Base-by-base conservation (phyloP, 2,329 filamentous ascomycete species). In the Trematosphaeria pertusa region DNA sequence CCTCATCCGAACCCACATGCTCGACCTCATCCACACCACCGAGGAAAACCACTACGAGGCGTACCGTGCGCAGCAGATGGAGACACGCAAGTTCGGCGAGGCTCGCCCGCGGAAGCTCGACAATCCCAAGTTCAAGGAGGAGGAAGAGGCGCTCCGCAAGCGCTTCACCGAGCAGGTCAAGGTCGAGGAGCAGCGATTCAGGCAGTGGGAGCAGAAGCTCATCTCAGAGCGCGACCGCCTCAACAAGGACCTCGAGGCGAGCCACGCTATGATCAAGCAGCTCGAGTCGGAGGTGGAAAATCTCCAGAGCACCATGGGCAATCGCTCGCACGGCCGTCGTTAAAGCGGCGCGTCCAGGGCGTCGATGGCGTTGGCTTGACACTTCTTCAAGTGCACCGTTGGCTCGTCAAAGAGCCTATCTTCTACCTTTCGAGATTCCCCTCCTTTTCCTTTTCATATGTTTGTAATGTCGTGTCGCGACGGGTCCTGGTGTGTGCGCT, bases 101-200 rank as follows among this genome's bases (percentile, higher is more conserved):
- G 93, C 92, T 50, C 87, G 93, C 61, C 94, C 94, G 64, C 85
- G 93, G 77, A 99, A 99, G 85, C 83, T 99, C 66, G 94, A 99
- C 81, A 99, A 99, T 83, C 94, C 94, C 79, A 99, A 99, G 83
- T 99, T 97, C 85, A 99, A 99, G 86, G 94, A 99, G 76, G 94
- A 99, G 78, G 94, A 99, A 74, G 94, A 99, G 83, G 89, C 90
- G 54, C 86, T 99, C 59, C 87, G 94, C 78, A 99, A 99, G 87
- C 87, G 95, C 65, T 99, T 99, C 80, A 99, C 94, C 64, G 94
- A 99, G 81, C 94, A 99, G 77, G 94, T 99, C 81, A 99, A 99
- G 89, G 89, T 99, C 70, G 95, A 99, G 82, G 94, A 99, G 80
- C 91, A 96, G 81, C 87, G 94, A 61, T 99, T 99, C 87, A 87